Conservation (phyloP, 805 yeast species). For the Metschnikowia aberdeeniae region DNA sequence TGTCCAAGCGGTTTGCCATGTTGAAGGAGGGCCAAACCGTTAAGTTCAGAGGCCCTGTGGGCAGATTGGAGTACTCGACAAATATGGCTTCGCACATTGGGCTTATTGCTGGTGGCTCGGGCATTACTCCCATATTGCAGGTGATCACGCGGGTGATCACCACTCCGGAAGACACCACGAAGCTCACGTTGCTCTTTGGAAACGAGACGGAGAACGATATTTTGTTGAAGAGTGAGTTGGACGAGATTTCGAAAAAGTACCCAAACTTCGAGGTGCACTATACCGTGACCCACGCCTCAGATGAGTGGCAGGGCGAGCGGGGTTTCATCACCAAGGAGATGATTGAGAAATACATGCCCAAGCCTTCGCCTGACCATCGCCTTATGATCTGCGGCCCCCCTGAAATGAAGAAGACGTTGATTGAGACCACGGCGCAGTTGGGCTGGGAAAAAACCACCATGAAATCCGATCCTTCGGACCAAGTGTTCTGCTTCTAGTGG, state of each 20-base stretch:
- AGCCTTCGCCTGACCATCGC: conserved; percentile 44
- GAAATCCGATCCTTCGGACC: conserved; percentile 47
- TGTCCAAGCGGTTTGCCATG: conserved; percentile 62
- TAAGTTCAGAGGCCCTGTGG: conserved; percentile 76
- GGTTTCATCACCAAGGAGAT: conserved; percentile 62
- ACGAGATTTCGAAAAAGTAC: conserved; percentile 59
- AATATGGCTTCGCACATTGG: conserved; percentile 63
- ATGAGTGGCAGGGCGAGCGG: conserved; percentile 50
- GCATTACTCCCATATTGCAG: conserved; percentile 87
- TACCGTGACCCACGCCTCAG: conserved; percentile 49
- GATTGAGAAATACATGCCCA: conserved; percentile 51
- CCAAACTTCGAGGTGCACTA: conserved; percentile 62
- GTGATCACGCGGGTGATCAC: conserved; percentile 68
- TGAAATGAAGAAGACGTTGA: conserved; percentile 55
- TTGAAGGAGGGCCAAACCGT: conserved; percentile 63
- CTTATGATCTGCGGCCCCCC: conserved; percentile 74
- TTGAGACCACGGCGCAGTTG: conserved; percentile 48
- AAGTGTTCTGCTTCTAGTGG: conserved; percentile 52
- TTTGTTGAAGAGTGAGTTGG: conserved; percentile 65
- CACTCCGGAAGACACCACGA: conserved; percentile 61
- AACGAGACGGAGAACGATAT: conserved; percentile 77
- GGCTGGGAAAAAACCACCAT: conserved; percentile 56
- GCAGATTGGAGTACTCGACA: conserved; percentile 55
- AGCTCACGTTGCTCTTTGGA: conserved; percentile 60
- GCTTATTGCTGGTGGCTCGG: conserved; percentile 81